Evolutionary conservation across 805 yeast species (phyloP), one percentile per base, ranked within the genome.

Genomic region (Dipodascus geniculatus): DNA sequence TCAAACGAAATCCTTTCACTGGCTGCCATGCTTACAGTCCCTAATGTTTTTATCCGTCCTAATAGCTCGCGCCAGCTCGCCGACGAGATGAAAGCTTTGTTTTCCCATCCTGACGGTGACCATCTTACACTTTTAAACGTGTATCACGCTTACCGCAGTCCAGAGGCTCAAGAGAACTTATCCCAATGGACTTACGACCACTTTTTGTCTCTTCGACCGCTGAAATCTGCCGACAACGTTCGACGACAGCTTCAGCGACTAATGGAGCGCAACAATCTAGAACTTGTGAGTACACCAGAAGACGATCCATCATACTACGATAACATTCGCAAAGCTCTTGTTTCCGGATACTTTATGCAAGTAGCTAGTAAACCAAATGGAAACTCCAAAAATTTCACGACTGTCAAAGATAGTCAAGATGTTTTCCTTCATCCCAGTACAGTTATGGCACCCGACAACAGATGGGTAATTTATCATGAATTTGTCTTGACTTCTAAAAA

Each of bases 281-380:
- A 82, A 54, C 70, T 93, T 53, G 75, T 78, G 55, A 79, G 88
- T 50, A 83, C 88, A 1, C 82, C 85, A 44, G 77, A 70, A 57
- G 85, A 79, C 23, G 83, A 81, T 62, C 79, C 78, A 51, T 65
- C 66, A 47, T 89, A 87, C 70, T 83, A 82, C 68, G 82, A 78
- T 61, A 85, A 87, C 62, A 82, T 93, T 58, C 77, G 95, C 54
- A 86, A 85, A 67, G 96, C 98, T 0, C 70, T 93, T 55, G 77
- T 87, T 2, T 79, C 87, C n/a, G 99, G 99, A 1, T 90, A 89
- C 68, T 93, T 93, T 74, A 90, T 93, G 98, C 99, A 93, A 73
- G 95, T 87, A 53, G 98, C 97, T 33, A 93, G 90, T 72, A 87
- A 87, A 74, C 49, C 49, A 9, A 47, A 47, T 22, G 82, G 87